Percentiles rank a stretch among this genome's conserved stretches.
phyloP scores from a whole-genome alignment of 116 monocot species.

The Posidonia oceanica region DNA sequence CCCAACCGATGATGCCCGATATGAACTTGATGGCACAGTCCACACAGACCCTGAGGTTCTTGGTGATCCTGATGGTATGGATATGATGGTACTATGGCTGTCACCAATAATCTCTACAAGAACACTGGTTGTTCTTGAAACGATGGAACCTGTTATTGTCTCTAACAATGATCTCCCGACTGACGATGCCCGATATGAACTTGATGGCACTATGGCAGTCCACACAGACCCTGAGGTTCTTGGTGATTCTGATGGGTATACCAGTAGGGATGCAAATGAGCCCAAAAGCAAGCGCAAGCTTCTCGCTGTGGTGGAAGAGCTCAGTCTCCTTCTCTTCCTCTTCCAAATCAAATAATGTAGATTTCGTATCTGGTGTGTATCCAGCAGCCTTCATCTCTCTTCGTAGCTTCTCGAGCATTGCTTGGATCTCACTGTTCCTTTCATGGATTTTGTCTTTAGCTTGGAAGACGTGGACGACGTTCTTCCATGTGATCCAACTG shows the following conservation, averaged over 20 bases:
- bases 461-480: constrained; percentile 13
- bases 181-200: constrained; percentile 13
- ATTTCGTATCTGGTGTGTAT: constrained; percentile 15
- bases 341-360: constrained; percentile 14
- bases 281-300: constrained; percentile 21
- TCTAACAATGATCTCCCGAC: constrained; percentile 18
- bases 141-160: constrained; percentile 21
- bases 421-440: constrained; percentile 13
- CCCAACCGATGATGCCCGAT: constrained; percentile 9
- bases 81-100: too few relatives aligned
- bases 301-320: constrained; percentile 20
- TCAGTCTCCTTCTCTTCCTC: constrained; percentile 19
- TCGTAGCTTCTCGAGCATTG: constrained; percentile 3
- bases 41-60: constrained; percentile 19
- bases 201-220: constrained; percentile 26
- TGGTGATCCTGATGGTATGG: constrained; percentile 15
- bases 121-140: constrained; percentile 10
- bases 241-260: constrained; percentile 18
- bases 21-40: constrained; percentile 26
- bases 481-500: constrained; percentile 24
- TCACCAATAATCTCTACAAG: constrained; percentile 24
- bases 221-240: constrained; percentile 20
- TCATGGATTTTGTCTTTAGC: constrained; percentile 11
- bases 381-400: constrained; percentile 12
- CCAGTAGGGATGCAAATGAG: constrained; percentile 8